Evolutionary conservation across 495 filamentous ascomycete species (phyloP), one percentile per base, ranked within the genome.

Genomic region (Penicillium malachiteum): DNA sequence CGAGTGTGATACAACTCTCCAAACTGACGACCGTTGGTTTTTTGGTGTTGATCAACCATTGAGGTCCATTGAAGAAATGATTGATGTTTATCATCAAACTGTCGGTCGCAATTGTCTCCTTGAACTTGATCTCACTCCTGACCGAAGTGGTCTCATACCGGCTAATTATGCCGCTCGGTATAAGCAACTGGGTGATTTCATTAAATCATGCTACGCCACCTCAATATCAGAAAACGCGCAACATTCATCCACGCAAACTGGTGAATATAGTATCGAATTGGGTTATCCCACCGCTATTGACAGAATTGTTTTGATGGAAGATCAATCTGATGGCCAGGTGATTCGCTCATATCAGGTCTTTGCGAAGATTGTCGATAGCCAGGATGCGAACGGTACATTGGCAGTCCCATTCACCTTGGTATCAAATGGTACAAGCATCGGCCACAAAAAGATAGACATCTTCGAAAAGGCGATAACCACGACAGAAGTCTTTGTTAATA

Each of bases 1-100:
- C n/a, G 54, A 56, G 44, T 56, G 54, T 38, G 54, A 56, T 13
- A 56, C 54, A 10, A 56, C 54, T 10, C 31, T 56, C 17, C 54
- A 56, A 21, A 56, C 54, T 13, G 39, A 56, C 7, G 54, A 56
- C 39, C 45, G 54, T 2, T 56, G 54, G 54, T 56, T 56, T 30
- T 56, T 50, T 14, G 54, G 54, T 21, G 38, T 56, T 40, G 46
- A 56, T n/a, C 54, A 56, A 16, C 54, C 46, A 21, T 21, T 56
- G 39, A 34, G 54, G n/a, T 56, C 54, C 12, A 48, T 56, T 12
- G 54, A 56, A 50, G 54, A 56, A 30, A 56, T 56, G 54, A 56
- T 56, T 16, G 46, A 49, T 30, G 54, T 56, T 13, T 56, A 56
- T n/a, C 54, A 56, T 16, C 40, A 50, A 30, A 56, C 54, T 4